Evolutionary conservation across 306 rosid species (phyloP), one percentile per base, ranked within the genome.

Genomic region (Senna tora): DNA sequence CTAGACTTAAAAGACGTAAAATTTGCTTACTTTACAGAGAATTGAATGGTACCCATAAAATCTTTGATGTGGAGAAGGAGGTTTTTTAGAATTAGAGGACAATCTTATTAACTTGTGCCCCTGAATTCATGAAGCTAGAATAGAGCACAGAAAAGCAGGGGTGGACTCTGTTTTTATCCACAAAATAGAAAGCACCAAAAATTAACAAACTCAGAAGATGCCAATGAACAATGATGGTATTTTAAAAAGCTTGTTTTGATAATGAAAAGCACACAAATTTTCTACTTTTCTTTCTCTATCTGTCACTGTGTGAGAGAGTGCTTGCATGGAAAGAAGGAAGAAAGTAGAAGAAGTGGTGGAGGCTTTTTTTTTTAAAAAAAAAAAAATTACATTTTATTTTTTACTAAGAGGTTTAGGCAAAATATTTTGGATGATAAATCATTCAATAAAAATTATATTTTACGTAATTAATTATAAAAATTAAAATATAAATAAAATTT

Each of bases 61-160:
- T 36, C 9, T 47, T 20, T 15, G 46, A 9, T 8, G 38, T 17
- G 33, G 36, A 39, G 34, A 13, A 6, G 15, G 50, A 4, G 21
- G 52, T 34, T 15, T 16, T 30, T 56, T 4, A 25, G 9, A 11
- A n/a, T 63, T 41, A 58, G 71, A 73, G n/a, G 72, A 65, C 56
- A 78, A 60, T 67, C 28, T 20, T 52, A 30, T 61, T 38, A 74
- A 52, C 38, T 67, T 67, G 38, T 43, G 30, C 77, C 50, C 19
- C 60, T 32, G 19, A 42, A 45, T 71, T 63, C 74, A 56, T 20
- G 66, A 65, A 20, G 45, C 7, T n/a, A 34, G 28, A 59, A 34
- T 39, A 11, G 33, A 39, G 30, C 33, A 63, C n/a, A 28, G 47
- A 39, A 53, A 30, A 32, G 33, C 50, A 12, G 32, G 10, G 2